Evolutionary conservation across 2,329 filamentous ascomycete genomes (phyloP).

Genomic region (Plenodomus biglobosus): DNA sequence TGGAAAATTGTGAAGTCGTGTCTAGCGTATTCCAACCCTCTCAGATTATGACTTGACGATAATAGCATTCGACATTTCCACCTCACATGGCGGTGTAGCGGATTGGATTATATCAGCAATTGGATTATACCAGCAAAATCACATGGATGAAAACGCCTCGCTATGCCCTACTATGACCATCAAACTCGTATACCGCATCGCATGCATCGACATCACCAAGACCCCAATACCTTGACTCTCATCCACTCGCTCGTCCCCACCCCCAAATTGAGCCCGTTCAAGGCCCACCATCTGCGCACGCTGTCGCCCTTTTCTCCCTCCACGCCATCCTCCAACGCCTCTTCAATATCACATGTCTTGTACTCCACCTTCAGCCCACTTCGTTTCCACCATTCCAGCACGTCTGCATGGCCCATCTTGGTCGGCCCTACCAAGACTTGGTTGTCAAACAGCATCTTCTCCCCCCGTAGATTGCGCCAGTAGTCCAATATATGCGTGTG

Average conservation of each 20-base stretch:
- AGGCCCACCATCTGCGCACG: slow-evolving; percentile 84
- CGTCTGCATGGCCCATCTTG: slow-evolving; percentile 78
- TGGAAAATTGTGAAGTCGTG: too few species aligned
- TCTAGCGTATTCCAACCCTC: too few species aligned
- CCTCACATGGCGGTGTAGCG: not conserved
- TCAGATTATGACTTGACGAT: too few species aligned
- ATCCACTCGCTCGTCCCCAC: slow-evolving; percentile 88
- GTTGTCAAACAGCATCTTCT: slow-evolving; percentile 78
- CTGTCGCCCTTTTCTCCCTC: slow-evolving; percentile 66
- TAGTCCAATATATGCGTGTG: slow-evolving; percentile 81
- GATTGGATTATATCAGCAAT: too few species aligned
- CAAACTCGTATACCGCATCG: not conserved
- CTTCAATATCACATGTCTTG: slow-evolving; percentile 93
- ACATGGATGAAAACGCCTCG: not conserved
- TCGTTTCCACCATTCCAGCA: slow-evolving; percentile 90
- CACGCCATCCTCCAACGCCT: slow-evolving; percentile 86
- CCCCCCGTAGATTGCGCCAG: slow-evolving; percentile 75
- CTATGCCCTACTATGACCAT: not conserved
- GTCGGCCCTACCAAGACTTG: slow-evolving; percentile 85
- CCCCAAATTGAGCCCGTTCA: slow-evolving; percentile 78
- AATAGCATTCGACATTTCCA: too few species aligned
- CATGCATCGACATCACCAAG: not conserved
- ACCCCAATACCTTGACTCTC: slow-evolving; percentile 68
- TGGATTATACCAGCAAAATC: too few species aligned
- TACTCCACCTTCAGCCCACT: slow-evolving; percentile 81